These are phyloP conservation scores for Amanita muscaria DNA, from an alignment of 768 basidiomycete species.

Conservation along the genomic window DNA sequence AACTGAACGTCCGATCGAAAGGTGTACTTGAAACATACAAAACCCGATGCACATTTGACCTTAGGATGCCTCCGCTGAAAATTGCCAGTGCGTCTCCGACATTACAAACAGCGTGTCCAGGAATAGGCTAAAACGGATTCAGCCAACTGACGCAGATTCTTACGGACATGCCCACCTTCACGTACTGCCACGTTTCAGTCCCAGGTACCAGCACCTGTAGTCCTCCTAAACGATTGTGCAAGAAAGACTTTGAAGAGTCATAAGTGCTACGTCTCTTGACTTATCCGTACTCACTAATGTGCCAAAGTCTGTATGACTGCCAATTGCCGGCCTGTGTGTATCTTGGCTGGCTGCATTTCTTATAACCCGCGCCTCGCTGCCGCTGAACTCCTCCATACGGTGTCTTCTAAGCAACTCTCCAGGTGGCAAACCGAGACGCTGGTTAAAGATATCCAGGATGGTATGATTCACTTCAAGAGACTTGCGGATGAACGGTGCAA, in stretches of 20 bases:
- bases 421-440: constrained; percentile 41
- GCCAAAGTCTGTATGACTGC: constrained; percentile 67
- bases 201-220: constrained; percentile 61
- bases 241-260: constrained; percentile 45
- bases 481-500: constrained; percentile 49
- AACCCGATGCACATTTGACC: constrained; percentile 58
- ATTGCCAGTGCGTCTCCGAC: constrained; percentile 53
- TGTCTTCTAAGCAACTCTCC: constrained; percentile 40
- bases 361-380: constrained; percentile 50
- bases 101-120: constrained; percentile 52
- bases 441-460: constrained; percentile 48
- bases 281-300: constrained; percentile 40
- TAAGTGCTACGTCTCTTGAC: constrained; percentile 14
- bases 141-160: neutral
- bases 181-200: constrained; percentile 55
- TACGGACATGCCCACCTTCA: constrained; percentile 37
- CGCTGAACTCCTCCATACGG: constrained; percentile 35
- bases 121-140: constrained; percentile 31
- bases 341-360: constrained; percentile 34
- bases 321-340: constrained; percentile 36
- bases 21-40: constrained; percentile 25
- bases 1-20: neutral
- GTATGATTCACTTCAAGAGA: constrained; percentile 48
- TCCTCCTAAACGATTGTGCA: constrained; percentile 64
- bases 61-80: constrained; percentile 55